Base-by-base conservation (phyloP, 2,329 filamentous ascomycete species). In the Beauveria brongniartii region DNA sequence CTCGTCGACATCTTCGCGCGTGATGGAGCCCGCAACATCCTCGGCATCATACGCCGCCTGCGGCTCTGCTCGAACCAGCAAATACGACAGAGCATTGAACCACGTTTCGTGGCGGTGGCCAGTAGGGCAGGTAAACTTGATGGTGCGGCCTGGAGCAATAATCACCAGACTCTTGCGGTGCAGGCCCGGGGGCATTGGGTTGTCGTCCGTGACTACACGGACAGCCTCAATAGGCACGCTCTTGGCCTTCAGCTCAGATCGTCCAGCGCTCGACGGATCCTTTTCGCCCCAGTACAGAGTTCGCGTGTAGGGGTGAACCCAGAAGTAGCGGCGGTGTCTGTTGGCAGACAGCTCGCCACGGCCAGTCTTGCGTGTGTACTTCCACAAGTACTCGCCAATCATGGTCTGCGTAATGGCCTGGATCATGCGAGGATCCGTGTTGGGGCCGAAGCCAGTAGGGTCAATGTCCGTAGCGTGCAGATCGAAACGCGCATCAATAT, bases 311-410 rank as follows among this genome's bases (percentile, higher is more conserved):
- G 94, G 94, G 71, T 99, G 94, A 24, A 99, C 91, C 94, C 94
- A 99, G 82, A 99, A 99, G 80, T 97, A 99, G 37, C 94, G 87
- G 64, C 91, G 86, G 74, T 99, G 94, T 57, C 94, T 85, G 61
- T 92, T 96, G 67, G 87, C 89, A 0, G 92, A 97, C 75, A 96
- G 86, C 64, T 92, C 90, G 59, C 87, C 89, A 26, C 93, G 88
- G n/a, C 92, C 92, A 63, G 92, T 82, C 77, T 94, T 96, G 69
- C 94, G 89, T 0, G 94, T 99, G 75, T 99, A 99, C 74, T 99
- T 99, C 94, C 94, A 99, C 46, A 99, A 80, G 73, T 93, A 97
- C 73, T 99, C 94, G 61, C 94, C 94, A 70, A 99, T 97, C 94
- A 99, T 99, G 20, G 94, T 97, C 75, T 99, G 93, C 2, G 94